Evolutionary conservation across 2,329 filamentous ascomycete species (phyloP).

Genomic region (Arachnopeziza araneosa): DNA sequence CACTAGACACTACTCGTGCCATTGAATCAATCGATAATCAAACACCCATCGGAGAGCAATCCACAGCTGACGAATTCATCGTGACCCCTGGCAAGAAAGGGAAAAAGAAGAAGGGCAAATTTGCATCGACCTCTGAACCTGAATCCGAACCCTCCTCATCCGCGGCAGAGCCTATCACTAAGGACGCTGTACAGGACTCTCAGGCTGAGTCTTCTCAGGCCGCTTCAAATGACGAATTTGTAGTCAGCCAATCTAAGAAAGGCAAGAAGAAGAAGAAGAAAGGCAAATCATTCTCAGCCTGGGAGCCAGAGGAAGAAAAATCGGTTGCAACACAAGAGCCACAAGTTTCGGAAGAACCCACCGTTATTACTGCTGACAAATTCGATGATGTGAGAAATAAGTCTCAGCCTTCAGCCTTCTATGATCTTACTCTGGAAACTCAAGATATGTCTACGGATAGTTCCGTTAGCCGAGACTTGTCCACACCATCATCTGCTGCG

Average conservation of each 20-base stretch:
- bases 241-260: background rate
- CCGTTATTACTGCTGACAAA: conserved; percentile 11
- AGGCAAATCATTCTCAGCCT: background rate
- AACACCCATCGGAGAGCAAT: background rate
- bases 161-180: background rate
- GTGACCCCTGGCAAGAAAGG: background rate
- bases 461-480: background rate
- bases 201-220: background rate
- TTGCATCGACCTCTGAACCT: background rate
- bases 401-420: background rate
- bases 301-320: background rate
- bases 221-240: background rate
- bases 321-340: conserved; percentile 1
- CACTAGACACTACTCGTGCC: background rate
- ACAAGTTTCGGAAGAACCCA: conserved; percentile 6
- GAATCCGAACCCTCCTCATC: background rate
- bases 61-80: background rate
- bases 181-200: background rate
- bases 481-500: background rate
- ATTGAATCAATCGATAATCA: background rate
- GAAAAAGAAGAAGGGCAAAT: conserved; percentile 8
- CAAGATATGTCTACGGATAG: background rate
- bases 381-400: conserved; percentile 18
- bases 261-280: conserved; percentile 4
- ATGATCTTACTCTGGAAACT: background rate